A percentile compares a stretch with the other conserved stretches of the same genome.
Conservation (phyloP, 805 yeast genomes). For the Clavispora vitiphila region DNA sequence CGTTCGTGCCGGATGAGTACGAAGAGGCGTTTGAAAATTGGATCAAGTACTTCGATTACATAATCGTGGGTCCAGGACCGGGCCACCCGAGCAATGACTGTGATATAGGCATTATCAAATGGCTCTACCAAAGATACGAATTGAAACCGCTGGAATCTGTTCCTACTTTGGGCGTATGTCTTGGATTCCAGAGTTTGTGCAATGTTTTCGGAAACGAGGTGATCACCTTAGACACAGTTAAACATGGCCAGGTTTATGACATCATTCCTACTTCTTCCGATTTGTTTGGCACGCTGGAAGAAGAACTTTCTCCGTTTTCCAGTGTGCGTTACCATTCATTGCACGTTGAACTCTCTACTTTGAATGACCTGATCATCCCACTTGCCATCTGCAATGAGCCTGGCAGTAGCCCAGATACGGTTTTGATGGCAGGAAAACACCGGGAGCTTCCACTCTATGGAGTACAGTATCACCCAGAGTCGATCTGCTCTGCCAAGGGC, state of each 20-base stretch:
- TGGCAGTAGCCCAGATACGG: constrained; percentile 13
- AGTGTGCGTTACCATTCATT: constrained; percentile 91
- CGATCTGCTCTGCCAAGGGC: constrained; percentile 77
- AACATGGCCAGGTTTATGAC: constrained; percentile 80
- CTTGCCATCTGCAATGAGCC: constrained; percentile 51
- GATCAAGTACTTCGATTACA: constrained; percentile 58
- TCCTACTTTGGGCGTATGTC: constrained; percentile 87
- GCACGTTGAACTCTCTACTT: constrained; percentile 37
- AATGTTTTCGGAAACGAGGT: constrained; percentile 55
- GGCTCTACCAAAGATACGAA: constrained; percentile 33
- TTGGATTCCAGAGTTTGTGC: constrained; percentile 87
- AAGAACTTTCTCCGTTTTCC: constrained; percentile 33
- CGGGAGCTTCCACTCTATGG: constrained; percentile 67
- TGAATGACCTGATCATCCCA: constrained; percentile 41
- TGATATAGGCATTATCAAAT: constrained; percentile 76
- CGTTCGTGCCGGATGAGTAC: constrained; percentile 31
- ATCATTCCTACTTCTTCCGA: constrained; percentile 42
- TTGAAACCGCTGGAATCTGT: constrained; percentile 12
- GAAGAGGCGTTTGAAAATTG: constrained; percentile 33
- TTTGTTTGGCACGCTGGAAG: constrained; percentile 4
- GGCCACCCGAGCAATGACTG: constrained; percentile 66
- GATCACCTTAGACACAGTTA: constrained; percentile 48
- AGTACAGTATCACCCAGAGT: constrained; percentile 97
- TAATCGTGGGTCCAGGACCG: constrained; percentile 96
- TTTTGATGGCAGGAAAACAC: constrained; percentile 81